Evolutionary conservation across 106 monocot species (phyloP).

Genomic region (Dendrobium chrysotoxum): DNA sequence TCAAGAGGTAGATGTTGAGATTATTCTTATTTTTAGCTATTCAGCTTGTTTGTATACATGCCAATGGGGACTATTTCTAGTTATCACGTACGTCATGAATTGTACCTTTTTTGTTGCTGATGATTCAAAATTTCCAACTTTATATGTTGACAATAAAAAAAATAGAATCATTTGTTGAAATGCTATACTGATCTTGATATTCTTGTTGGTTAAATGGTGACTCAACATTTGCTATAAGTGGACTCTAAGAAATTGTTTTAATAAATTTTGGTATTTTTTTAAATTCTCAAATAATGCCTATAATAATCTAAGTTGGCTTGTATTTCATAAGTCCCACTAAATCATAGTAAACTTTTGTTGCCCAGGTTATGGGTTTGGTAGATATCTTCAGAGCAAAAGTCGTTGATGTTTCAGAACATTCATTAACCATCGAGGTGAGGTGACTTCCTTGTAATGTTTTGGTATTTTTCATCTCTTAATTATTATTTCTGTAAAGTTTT

Average conservation of each 20-base stretch:
- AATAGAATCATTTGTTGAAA: not conserved
- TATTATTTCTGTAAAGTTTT: not conserved
- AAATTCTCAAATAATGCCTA: not conserved
- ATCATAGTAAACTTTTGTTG: slow-evolving; percentile 10
- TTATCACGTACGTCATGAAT: not conserved
- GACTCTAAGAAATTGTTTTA: not conserved
- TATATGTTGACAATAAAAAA: not conserved
- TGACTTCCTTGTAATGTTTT: slow-evolving; percentile 14
- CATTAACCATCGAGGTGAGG: slow-evolving; percentile 94
- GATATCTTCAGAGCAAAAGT: slow-evolving; percentile 89
- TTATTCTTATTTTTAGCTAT: not conserved
- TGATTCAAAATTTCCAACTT: not conserved
- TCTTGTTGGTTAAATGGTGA: not conserved
- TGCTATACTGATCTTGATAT: not conserved
- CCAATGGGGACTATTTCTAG: not conserved
- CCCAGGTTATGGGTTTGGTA: slow-evolving; percentile 81
- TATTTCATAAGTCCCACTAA: not conserved
- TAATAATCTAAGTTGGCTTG: not conserved
- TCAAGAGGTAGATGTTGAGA: slow-evolving; percentile 45
- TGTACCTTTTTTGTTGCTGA: not conserved
- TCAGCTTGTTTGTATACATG: not conserved
- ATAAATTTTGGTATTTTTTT: not conserved
- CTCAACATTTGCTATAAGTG: not conserved
- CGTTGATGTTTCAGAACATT: slow-evolving; percentile 79
- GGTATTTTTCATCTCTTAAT: not conserved